Evolutionary conservation across 768 basidiomycete genomes (phyloP), one percentile per base, ranked within the genome.

Genomic region (Amanita jacksonii): DNA sequence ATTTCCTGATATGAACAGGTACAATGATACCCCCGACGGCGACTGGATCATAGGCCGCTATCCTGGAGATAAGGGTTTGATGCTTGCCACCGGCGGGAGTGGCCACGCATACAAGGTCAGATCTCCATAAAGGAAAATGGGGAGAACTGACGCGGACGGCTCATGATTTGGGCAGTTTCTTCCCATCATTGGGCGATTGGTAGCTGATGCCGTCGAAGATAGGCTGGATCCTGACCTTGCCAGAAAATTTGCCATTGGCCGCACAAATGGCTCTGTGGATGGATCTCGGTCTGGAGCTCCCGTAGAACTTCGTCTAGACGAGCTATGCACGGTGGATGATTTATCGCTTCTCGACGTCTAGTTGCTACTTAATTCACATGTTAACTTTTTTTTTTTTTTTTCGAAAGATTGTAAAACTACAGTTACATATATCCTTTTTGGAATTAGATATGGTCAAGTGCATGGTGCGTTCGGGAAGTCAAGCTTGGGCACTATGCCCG

Each of bases 31-130:
- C 4, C 72, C 79, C 1, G 85, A 92, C 54, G 81, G 78, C 3
- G 75, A 97, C 60, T 97, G 90, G 88, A 66, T 96, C 33, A 88
- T 97, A 51, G 87, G 91, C 19, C 75, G 64, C 48, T 76, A 84
- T 51, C 70, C 72, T 19, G 58, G 60, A 10, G 71, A 81, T 51
- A 61, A 66, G 19, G 73, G 73, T 5, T 57, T 97, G 8, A 60
- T 92, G 41, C 60, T 97, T 22, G 93, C 91, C 1, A 93, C 93
- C 1, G 87, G 77, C 13, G 94, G 85, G 5, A 88, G 81, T 51
- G 92, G 92, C 0, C 88, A 93, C 60, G 88, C 78, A 0, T 92
- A 77, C 70, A 92, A 93, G 74, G 86, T 79, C 43, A 40, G 55
- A 49, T 22, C 8, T 39, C 42, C 12, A 12, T 6, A 28, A 12